Base-by-base conservation (phyloP, 2,329 filamentous ascomycete genomes). In the Exophiala oligosperma region DNA sequence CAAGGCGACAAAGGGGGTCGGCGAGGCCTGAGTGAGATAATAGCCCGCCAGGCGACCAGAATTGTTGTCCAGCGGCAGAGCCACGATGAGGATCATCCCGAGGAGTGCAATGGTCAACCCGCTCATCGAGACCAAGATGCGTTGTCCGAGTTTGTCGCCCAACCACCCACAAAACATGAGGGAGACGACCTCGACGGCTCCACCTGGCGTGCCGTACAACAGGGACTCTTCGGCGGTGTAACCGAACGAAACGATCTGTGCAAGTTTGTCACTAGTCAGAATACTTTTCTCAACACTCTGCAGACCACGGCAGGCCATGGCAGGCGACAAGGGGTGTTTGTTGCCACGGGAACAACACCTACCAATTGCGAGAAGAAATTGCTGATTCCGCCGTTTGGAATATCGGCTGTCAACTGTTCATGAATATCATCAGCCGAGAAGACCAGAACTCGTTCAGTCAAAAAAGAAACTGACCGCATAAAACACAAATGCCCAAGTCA, bases 141-240 rank as follows among this genome's bases (percentile, higher is more conserved):
- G 80, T 62, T 86, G 81, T 17, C 78, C 75, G 47, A 77, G 79
- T 23, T 74, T 76, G 64, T 87, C 83, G 46, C 84, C 84, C 0
- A 85, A 72, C 65, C 79, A 83, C 38, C 81, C 83, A 58, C 78
- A 83, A 2, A 77, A 66, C 12, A 88, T 70, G 8, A 88, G 72
- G 0, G 81, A 75, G 28, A 88, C 73, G 23, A 89, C 76, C 72
- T 89, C 84, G 35, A 89, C 79, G 0, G 81, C 86, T 3, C 87
- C 87, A 7, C 83, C 84, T 0, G 87, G 87, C 0, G 81, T 83
- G 43, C 85, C 86, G 60, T 88, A 83, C 1, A 90, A 78, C 1
- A 90, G 74, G 3, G 83, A 85, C 65, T 89, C 73, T 59, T 86
- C 77, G 2, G 77, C 71, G 0, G 83, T 84, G 70, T 86, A 90